A percentile compares a stretch with the other conserved stretches of the same genome.
Conservation (phyloP, 1,139 yeast genomes). For the Diutina rugosa region DNA sequence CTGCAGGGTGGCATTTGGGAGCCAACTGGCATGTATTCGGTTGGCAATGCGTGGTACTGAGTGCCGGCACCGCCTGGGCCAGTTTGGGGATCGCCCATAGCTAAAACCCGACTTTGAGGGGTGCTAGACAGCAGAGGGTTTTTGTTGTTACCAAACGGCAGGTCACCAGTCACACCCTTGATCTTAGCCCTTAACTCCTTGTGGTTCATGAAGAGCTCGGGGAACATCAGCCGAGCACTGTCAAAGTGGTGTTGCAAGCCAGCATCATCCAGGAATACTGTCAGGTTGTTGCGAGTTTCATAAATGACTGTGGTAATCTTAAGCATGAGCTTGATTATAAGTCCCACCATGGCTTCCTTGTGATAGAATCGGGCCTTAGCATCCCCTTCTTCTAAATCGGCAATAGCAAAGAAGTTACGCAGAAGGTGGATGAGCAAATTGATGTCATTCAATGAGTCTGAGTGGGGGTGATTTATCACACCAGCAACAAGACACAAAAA, state of each 20-base stretch:
- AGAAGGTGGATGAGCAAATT: constrained; percentile 4
- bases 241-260: constrained; percentile 3
- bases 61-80: background rate
- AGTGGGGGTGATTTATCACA: constrained; percentile 5
- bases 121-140: background rate
- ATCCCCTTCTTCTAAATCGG: background rate
- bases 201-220: constrained; percentile 4
- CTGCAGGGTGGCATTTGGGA: background rate
- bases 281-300: constrained; percentile 5
- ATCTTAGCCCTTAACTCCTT: constrained; percentile 3
- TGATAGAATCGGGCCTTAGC: background rate
- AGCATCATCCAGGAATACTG: background rate
- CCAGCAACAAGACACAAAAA: constrained; percentile 7
- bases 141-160: background rate
- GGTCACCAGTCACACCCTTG: background rate
- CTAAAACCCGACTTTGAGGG: background rate
- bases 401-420: constrained; percentile 4
- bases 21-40: background rate
- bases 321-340: constrained; percentile 5
- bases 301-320: constrained; percentile 5
- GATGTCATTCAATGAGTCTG: constrained; percentile 5
- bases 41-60: background rate
- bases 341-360: constrained; percentile 4
- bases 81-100: background rate
- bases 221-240: constrained; percentile 3